A percentile compares a stretch with the other conserved stretches of the same genome.
These are phyloP conservation scores for Wickerhamiella infanticola DNA, from an alignment of 1,139 yeast genomes.

Conservation along the genomic window DNA sequence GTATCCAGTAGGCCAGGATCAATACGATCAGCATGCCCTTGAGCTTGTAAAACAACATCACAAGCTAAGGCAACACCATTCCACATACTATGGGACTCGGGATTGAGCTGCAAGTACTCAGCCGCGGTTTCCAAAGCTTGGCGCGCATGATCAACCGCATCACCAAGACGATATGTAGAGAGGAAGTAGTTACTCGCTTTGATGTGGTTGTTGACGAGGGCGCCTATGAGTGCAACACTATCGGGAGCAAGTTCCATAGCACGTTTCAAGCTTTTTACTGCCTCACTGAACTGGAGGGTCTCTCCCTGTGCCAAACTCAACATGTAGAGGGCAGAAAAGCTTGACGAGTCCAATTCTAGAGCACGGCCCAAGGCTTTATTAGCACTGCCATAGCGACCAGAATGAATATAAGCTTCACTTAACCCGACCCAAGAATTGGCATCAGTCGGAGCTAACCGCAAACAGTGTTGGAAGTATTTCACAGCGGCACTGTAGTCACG, in stretches of 20 bases:
- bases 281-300: constrained; percentile 35
- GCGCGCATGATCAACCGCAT: constrained; percentile 37
- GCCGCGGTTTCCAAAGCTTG: constrained; percentile 26
- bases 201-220: constrained; percentile 13
- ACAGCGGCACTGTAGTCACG: constrained; percentile 70
- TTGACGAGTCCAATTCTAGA: constrained; percentile 33
- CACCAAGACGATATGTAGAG: constrained; percentile 29
- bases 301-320: constrained; percentile 45
- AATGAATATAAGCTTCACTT: constrained; percentile 78
- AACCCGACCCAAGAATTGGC: constrained; percentile 79
- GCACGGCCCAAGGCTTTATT: constrained; percentile 66
- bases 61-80: constrained; percentile 36
- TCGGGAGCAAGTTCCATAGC: constrained; percentile 4
- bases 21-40: constrained; percentile 31
- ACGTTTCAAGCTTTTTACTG: constrained; percentile 28
- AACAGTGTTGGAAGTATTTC: constrained; percentile 75
- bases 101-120: constrained; percentile 13
- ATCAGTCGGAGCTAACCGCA: constrained; percentile 54
- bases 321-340: constrained; percentile 51
- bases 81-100: constrained; percentile 38
- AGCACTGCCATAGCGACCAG: constrained; percentile 82
- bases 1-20: neutral
- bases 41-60: constrained; percentile 29
- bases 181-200: constrained; percentile 37
- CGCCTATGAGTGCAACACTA: constrained; percentile 10